Percentiles rank a stretch among this genome's conserved stretches.
phyloP scores from a whole-genome alignment of 768 basidiomycete species.

The Boletus subparvulus region DNA sequence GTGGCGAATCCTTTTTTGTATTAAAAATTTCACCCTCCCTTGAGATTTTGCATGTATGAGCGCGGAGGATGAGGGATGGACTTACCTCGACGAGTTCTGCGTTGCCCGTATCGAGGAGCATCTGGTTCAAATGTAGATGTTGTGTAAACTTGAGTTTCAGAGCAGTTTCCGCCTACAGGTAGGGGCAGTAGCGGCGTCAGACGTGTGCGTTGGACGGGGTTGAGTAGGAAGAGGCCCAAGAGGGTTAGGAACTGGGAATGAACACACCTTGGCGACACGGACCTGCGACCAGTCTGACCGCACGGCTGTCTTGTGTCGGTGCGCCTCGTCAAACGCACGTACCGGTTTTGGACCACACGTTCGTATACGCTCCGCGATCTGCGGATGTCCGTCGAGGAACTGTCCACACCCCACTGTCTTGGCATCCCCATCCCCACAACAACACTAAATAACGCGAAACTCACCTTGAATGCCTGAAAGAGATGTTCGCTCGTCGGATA shows the following conservation, averaged over 20 bases:
- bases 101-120: conserved; percentile 64
- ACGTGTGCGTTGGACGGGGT: background rate
- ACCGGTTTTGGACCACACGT: conserved; percentile 61
- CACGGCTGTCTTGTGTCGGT: conserved; percentile 61
- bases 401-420: conserved; percentile 19
- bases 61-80: background rate
- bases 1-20: conserved; percentile 58
- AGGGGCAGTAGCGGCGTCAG: background rate
- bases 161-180: conserved; percentile 58
- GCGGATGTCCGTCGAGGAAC: conserved; percentile 61
- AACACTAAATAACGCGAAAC: background rate
- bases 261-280: conserved; percentile 57
- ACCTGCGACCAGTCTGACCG: conserved; percentile 65
- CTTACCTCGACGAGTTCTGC: conserved; percentile 67
- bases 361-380: conserved; percentile 68
- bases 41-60: background rate
- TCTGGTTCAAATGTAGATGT: conserved; percentile 53
- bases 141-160: conserved; percentile 71
- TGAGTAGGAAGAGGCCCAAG: background rate
- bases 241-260: background rate
- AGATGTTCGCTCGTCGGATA: conserved; percentile 80
- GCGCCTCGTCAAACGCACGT: conserved; percentile 64
- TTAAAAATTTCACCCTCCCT: background rate
- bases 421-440: background rate
- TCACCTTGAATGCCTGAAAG: conserved; percentile 74